A percentile compares a stretch with the other conserved stretches of the same genome.
Conservation (phyloP, 1,139 yeast genomes). For the Geotrichum citri-aurantii region DNA sequence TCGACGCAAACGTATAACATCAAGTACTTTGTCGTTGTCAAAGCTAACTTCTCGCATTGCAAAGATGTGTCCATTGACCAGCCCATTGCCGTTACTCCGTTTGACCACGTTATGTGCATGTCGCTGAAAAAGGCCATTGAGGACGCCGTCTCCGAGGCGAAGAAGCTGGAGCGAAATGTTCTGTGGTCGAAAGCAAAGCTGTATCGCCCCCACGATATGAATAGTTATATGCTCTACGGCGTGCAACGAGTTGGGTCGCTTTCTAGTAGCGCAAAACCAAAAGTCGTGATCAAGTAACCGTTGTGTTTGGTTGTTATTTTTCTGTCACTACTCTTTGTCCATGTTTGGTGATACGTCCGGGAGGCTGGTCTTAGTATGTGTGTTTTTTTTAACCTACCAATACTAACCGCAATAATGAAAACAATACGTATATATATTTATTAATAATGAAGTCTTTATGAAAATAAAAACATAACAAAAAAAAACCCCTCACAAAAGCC, state of each 20-base stretch:
- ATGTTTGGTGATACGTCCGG: not conserved
- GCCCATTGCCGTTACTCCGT: conserved; percentile 37
- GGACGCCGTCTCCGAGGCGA: conserved; percentile 34
- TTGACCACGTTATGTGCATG: conserved; percentile 37
- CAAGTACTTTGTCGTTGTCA: conserved; percentile 33
- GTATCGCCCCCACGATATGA: conserved; percentile 17
- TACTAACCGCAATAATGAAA: too few relatives aligned
- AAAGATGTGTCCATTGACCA: conserved; percentile 38
- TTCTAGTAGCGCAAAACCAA: conserved; percentile 16
- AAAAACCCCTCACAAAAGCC: not conserved
- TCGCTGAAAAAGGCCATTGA: conserved; percentile 35
- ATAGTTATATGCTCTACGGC: conserved; percentile 14
- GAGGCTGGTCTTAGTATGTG: too few relatives aligned
- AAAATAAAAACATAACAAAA: not conserved
- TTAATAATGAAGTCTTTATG: not conserved
- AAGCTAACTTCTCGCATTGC: conserved; percentile 37
- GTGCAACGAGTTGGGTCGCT: conserved; percentile 15
- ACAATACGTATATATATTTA: not conserved
- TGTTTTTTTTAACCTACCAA: too few relatives aligned
- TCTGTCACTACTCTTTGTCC: not conserved
- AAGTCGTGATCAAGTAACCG: conserved; percentile 14
- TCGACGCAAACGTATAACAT: conserved; percentile 35
- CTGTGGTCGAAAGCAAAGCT: conserved; percentile 9
- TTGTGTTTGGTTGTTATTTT: too few relatives aligned
- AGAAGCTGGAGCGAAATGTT: conserved; percentile 7